Percentiles rank a stretch among this genome's conserved stretches.
Conservation (phyloP, 306 rosid genomes). For the Phaseolus lunatus region DNA sequence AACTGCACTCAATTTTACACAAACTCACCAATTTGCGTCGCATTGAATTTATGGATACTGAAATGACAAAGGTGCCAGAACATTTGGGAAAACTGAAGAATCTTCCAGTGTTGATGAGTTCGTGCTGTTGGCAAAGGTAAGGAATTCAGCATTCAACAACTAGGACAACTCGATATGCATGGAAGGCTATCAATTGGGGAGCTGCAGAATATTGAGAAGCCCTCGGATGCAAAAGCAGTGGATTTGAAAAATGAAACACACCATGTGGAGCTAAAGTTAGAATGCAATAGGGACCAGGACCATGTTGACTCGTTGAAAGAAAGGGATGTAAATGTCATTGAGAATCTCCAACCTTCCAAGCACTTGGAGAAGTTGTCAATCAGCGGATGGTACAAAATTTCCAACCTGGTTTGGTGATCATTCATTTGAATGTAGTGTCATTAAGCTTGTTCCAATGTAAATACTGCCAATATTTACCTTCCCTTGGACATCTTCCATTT, state of each 20-base stretch:
- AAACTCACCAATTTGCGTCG: background rate
- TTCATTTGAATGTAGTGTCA: background rate
- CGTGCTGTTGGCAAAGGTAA: background rate
- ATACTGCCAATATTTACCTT: background rate
- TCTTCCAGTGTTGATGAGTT: slow-evolving; percentile 23
- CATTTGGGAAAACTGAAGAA: slow-evolving; percentile 1
- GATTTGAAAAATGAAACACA: background rate
- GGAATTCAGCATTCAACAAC: background rate
- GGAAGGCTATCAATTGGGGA: background rate
- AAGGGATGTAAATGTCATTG: background rate
- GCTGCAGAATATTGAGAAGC: background rate
- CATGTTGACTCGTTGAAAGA: background rate
- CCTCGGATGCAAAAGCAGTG: too few species aligned
- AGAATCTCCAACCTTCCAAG: background rate
- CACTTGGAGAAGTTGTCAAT: background rate
- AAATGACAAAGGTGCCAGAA: background rate
- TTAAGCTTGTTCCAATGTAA: background rate
- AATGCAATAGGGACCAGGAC: background rate
- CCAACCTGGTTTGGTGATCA: background rate
- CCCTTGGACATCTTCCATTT: background rate
- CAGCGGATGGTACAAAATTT: background rate
- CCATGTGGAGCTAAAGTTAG: background rate
- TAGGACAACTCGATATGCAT: background rate
- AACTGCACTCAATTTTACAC: slow-evolving; percentile 16
- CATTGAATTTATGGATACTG: background rate